Base-by-base conservation (phyloP, 352 stramenopile species). In the Pythium dissotocum region DNA sequence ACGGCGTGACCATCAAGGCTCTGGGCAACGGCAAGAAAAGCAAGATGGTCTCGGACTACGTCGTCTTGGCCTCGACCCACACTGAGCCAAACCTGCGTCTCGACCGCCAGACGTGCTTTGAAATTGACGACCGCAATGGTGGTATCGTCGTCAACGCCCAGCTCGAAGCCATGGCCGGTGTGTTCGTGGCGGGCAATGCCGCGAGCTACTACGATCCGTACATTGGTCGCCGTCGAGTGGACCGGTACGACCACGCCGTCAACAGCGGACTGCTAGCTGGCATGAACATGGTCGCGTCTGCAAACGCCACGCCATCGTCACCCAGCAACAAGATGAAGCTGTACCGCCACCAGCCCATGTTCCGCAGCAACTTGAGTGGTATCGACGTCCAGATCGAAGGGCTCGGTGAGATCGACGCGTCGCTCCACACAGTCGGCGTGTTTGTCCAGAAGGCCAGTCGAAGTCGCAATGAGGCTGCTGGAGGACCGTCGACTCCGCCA, bases 211-310 rank as follows among this genome's bases (percentile, higher is more conserved):
- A 85, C 58, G 93, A 98, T 61, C 83, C 85, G 46, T 91, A 90
- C 53, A 58, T 98, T 46, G 92, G 91, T 0, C 73, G 91, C 21
- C 78, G 92, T 8, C 87, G 93, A n/a, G 87, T 97, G 21, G 91
- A 97, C 63, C 78, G 87, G 6, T 98, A 97, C 70, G 93, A 98
- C 70, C 91, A 98, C 64, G 90, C 91, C 2, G 89, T 98, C 16
- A 98, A 98, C 78, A 95, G 83, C 30, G 93, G 93, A 0, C 77
- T 98, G 4, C 78, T 89, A 14, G 93, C 91, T 2, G 91, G 90
- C 1, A 76, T 89, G 32, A 97, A 97, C 71, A 97, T 97, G 90
- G 89, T 88, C 9, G 48, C 48, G 24, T 55, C 48, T 0, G 48
- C 48, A 9, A n/a, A 6, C 3, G 48, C 48, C 7, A 21, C 48